Base-by-base conservation (phyloP, 2,329 filamentous ascomycete species). In the Botrytis paeoniae region DNA sequence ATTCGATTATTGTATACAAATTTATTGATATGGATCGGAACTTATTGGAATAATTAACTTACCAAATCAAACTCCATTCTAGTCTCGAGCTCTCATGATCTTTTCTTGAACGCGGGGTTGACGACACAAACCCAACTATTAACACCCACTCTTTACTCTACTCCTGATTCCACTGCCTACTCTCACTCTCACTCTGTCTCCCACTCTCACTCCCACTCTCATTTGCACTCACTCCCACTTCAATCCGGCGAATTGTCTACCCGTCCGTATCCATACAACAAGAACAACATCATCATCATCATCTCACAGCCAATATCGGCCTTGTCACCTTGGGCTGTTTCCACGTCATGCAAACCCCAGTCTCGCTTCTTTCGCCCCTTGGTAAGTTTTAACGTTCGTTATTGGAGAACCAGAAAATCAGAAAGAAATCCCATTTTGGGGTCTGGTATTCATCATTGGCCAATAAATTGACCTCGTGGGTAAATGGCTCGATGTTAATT, bases 331-430 rank as follows among this genome's bases (percentile, higher is more conserved):
- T 32, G 59, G 29, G 35, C 35, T 48, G 32, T 61, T 69, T 62
- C 62, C 61, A 69, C 76, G 71, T 73, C 74, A 79, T 78, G 78
- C 77, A 78, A 77, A 73, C 78, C 76, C 76, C 76, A 72, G 75
- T 69, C 57, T 48, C 45, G 43, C 54, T 72, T 48, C 57, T 60
- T 18, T 77, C 78, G 25, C 78, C 79, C 70, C 78, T 79, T 77
- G 79, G 79, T 79, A 65, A 77, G 79, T 77, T 70, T 22, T 16
- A 71, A 57, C 69, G 43, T 66, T 57, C 73, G 64, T 73, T 65
- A 63, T n/a, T 65, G 35, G 35, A 71, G 51, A 70, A 37, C 22
- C 45, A 37, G 35, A 41, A 59, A 43, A 62, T 6, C 32, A 29
- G n/a, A 57, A 57, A 57, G 51, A 57, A 29, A 18, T 3, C 18